A percentile compares a stretch with the other conserved stretches of the same genome.
These are phyloP conservation scores for Leishmania tarentolae DNA, from an alignment of 208 protist species.

Conservation along the genomic window DNA sequence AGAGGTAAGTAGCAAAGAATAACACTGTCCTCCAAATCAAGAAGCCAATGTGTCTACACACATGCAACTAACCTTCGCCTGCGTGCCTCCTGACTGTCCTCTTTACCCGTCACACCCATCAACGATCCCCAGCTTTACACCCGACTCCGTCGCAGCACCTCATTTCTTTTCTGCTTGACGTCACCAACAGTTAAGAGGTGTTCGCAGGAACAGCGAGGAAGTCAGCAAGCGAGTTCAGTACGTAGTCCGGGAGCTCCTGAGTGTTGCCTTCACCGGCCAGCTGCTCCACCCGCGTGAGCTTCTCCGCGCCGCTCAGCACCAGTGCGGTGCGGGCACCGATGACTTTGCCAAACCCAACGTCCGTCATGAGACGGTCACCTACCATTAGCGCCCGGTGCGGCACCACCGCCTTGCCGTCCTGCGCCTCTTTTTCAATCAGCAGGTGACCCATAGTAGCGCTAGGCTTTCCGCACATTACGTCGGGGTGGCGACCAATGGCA, in stretches of 20 bases:
- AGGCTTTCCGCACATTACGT: constrained; percentile 70
- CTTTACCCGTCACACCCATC: neutral
- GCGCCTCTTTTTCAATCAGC: constrained; percentile 48
- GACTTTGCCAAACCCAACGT: constrained; percentile 66
- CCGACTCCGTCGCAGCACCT: neutral
- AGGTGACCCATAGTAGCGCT: constrained; percentile 46
- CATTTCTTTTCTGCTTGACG: neutral
- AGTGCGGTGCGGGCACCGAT: constrained; percentile 49
- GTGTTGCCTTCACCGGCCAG: constrained; percentile 22
- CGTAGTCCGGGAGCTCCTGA: constrained; percentile 44
- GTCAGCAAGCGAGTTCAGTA: constrained; percentile 49
- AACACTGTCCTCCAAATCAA: neutral
- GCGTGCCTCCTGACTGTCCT: neutral
- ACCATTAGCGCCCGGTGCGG: constrained; percentile 55
- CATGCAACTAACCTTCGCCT: neutral
- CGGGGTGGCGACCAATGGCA: constrained; percentile 39
- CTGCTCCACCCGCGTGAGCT: constrained; percentile 25
- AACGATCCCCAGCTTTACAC: neutral
- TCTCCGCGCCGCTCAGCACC: constrained; percentile 57
- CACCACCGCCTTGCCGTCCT: constrained; percentile 19
- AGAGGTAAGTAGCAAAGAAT: neutral
- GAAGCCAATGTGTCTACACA: neutral
- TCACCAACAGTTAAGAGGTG: neutral
- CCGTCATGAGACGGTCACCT: constrained; percentile 69
- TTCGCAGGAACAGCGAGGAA: constrained; percentile 32